Evolutionary conservation across 257 asterid species (phyloP).

Genomic region (Hygrophila difformis): DNA sequence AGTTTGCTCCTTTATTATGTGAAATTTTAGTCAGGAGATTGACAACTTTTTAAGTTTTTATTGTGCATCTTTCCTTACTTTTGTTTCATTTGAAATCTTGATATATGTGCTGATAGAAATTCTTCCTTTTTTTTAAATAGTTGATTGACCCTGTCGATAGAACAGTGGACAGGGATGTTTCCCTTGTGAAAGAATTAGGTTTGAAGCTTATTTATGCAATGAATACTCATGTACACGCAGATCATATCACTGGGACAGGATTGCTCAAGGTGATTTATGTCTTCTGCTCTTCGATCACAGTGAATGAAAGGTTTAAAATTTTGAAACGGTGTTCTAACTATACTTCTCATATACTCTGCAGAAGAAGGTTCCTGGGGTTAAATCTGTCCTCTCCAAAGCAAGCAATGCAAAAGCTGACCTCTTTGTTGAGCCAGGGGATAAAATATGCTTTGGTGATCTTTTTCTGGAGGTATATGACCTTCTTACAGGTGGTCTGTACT

Average conservation of each 20-base stretch:
- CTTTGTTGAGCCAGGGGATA: slow-evolving; percentile 73
- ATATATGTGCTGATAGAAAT: slow-evolving; percentile 8
- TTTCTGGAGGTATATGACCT: slow-evolving; percentile 68
- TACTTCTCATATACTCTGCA: slow-evolving; percentile 19
- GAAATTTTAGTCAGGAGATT: too few species aligned
- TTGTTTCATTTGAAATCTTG: background rate
- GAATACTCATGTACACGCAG: slow-evolving; percentile 98
- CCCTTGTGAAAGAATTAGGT: slow-evolving; percentile 80
- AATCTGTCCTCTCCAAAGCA: slow-evolving; percentile 87
- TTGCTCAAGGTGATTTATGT: slow-evolving; percentile 53
- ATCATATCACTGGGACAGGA: slow-evolving; percentile 93
- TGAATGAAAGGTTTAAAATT: background rate
- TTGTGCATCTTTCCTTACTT: too few species aligned
- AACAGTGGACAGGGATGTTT: slow-evolving; percentile 78
- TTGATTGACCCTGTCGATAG: slow-evolving; percentile 94
- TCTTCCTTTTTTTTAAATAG: slow-evolving; percentile 29
- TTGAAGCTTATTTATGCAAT: slow-evolving; percentile 83
- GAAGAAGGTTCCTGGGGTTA: slow-evolving; percentile 70
- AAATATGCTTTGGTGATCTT: slow-evolving; percentile 71
- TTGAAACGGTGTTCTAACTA: background rate
- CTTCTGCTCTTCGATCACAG: background rate
- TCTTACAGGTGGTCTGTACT: background rate
- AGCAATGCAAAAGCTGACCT: slow-evolving; percentile 91
- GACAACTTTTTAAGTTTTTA: too few species aligned
- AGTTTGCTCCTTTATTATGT: too few species aligned